A percentile compares a stretch with the other conserved stretches of the same genome.
These are phyloP conservation scores for Candida germanica DNA, from an alignment of 805 yeast species.

Conservation along the genomic window DNA sequence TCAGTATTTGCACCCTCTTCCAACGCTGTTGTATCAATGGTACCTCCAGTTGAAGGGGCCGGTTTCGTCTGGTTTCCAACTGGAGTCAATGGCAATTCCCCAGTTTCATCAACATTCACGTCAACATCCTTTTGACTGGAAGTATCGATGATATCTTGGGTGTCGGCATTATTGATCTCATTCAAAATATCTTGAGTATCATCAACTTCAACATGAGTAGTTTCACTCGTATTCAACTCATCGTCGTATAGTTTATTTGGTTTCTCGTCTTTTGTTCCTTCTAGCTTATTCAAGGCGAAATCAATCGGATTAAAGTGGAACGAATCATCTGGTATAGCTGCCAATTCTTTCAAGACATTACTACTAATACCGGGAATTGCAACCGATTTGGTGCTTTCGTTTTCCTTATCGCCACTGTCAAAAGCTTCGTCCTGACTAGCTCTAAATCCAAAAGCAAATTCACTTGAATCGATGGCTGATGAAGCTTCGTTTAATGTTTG, in stretches of 20 bases:
- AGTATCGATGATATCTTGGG: slow-evolving; percentile 29
- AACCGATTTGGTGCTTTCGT: slow-evolving; percentile 25
- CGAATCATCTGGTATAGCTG: slow-evolving; percentile 80
- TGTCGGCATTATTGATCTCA: slow-evolving; percentile 38
- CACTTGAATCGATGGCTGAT: slow-evolving; percentile 1
- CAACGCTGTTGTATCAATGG: slow-evolving; percentile 1
- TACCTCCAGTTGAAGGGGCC: slow-evolving; percentile 1
- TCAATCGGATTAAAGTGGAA: slow-evolving; percentile 60
- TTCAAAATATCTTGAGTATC: slow-evolving; percentile 35
- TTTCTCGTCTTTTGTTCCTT: slow-evolving; percentile 37
- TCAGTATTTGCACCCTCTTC: slow-evolving; percentile 8
- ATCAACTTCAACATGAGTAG: slow-evolving; percentile 14
- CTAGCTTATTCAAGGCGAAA: slow-evolving; percentile 72
- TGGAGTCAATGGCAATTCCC: slow-evolving; percentile 34
- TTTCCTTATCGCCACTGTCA: slow-evolving; percentile 1
- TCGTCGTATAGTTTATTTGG: not conserved
- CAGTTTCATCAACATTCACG: slow-evolving; percentile 2
- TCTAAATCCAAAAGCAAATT: slow-evolving; percentile 8
- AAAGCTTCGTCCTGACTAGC: slow-evolving; percentile 5
- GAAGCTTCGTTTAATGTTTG: slow-evolving; percentile 11
- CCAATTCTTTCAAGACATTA: slow-evolving; percentile 53
- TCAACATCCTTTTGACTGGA: slow-evolving; percentile 10
- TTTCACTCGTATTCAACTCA: slow-evolving; percentile 9
- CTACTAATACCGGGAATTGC: slow-evolving; percentile 56
- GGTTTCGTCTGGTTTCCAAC: slow-evolving; percentile 3